Percentiles rank a stretch among this genome's conserved stretches.
phyloP scores from a whole-genome alignment of 2,329 filamentous ascomycete genomes.

The Cladophialophora exuberans region DNA sequence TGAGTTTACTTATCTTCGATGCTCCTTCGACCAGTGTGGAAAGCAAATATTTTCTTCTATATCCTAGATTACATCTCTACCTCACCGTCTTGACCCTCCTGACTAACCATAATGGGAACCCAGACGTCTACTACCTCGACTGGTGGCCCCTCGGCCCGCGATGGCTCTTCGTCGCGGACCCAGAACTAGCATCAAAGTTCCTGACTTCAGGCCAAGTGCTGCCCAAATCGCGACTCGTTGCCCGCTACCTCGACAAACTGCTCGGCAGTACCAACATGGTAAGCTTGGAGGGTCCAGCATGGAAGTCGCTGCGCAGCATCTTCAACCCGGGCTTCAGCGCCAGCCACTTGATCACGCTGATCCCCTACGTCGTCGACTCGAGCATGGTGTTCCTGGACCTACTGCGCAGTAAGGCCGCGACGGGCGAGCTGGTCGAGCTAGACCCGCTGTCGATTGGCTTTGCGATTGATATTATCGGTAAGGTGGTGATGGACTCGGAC shows the following conservation, averaged over 20 bases:
- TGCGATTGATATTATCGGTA: conserved; percentile 42
- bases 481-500: conserved; percentile 32
- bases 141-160: conserved; percentile 34
- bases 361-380: conserved; percentile 37
- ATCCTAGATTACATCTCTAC: background rate
- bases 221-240: conserved; percentile 28
- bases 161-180: conserved; percentile 31
- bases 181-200: conserved; percentile 30
- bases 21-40: background rate
- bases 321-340: conserved; percentile 40
- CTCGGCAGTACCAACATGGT: conserved; percentile 32
- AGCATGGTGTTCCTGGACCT: conserved; percentile 32
- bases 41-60: background rate
- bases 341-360: conserved; percentile 35
- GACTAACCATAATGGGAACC: background rate
- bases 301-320: conserved; percentile 37
- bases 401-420: conserved; percentile 29
- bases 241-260: conserved; percentile 25
- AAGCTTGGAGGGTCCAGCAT: conserved; percentile 33
- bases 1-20: background rate
- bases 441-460: conserved; percentile 35
- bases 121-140: conserved; percentile 34
- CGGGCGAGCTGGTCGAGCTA: conserved; percentile 34
- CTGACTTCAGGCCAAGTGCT: conserved; percentile 29
- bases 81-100: background rate